Percentiles rank a stretch among this genome's conserved stretches.
These are phyloP conservation scores for Bruguiera sexangula DNA, from an alignment of 345 rosid species.

Conservation along the genomic window DNA sequence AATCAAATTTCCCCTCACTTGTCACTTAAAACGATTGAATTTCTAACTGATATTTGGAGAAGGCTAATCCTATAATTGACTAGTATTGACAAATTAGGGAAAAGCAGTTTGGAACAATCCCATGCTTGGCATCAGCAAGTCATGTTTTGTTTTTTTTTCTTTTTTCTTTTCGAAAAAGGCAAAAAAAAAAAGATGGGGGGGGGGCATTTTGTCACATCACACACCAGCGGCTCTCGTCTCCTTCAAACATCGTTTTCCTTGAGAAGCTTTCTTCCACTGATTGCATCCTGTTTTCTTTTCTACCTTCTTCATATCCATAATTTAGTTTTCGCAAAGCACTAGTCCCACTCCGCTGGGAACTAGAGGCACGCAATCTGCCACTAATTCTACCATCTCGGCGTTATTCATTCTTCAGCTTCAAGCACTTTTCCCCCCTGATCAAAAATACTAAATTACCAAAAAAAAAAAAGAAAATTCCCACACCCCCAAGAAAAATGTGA, in stretches of 20 bases:
- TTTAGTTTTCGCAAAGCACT: background rate
- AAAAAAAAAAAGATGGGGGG: background rate
- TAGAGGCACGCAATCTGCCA: background rate
- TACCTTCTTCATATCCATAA: background rate
- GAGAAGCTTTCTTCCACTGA: conserved; percentile 12
- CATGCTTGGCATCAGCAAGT: conserved; percentile 4
- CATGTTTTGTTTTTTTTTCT: background rate
- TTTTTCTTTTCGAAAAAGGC: background rate
- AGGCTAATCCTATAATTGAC: background rate
- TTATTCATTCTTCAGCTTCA: too few species aligned
- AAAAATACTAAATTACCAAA: too few species aligned
- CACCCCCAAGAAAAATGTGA: too few species aligned
- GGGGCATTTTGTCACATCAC: conserved; percentile 13
- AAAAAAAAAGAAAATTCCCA: too few species aligned
- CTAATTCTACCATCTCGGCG: background rate
- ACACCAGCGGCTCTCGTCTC: background rate
- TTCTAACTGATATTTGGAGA: background rate
- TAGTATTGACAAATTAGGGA: background rate
- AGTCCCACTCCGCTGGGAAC: background rate
- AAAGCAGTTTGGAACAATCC: conserved; percentile 2
- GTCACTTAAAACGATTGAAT: background rate
- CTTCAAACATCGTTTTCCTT: conserved; percentile 21
- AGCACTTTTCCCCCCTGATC: too few species aligned
- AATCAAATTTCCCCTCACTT: background rate
- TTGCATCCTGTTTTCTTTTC: background rate